Percentiles rank a stretch among this genome's conserved stretches.
phyloP scores from a whole-genome alignment of 352 stramenopile species.

The Phytophthora melonis region DNA sequence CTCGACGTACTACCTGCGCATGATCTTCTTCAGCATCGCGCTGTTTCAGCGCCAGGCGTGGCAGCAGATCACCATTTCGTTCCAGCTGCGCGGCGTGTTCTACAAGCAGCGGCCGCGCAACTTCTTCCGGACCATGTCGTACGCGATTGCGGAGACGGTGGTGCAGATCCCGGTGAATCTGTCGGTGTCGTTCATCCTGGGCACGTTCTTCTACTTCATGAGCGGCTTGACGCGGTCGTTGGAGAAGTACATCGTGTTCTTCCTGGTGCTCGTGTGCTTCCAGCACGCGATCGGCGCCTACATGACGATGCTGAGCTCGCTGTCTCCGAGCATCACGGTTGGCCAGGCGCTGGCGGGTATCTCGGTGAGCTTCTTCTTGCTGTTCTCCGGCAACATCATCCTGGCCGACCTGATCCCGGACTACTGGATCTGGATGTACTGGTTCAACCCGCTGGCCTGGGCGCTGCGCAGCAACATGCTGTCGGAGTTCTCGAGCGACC shows the following conservation, averaged over 20 bases:
- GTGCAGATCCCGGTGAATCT: constrained; percentile 82
- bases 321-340: constrained; percentile 66
- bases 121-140: constrained; percentile 90
- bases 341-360: constrained; percentile 59
- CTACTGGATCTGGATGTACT: constrained; percentile 88
- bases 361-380: constrained; percentile 70
- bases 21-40: constrained; percentile 77
- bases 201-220: constrained; percentile 92
- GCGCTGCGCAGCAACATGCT: constrained; percentile 66
- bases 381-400: constrained; percentile 87
- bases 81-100: constrained; percentile 84
- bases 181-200: constrained; percentile 60
- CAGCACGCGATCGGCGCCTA: constrained; percentile 72
- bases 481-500: constrained; percentile 59
- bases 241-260: constrained; percentile 82
- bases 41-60: constrained; percentile 80
- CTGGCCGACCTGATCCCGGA: constrained; percentile 68
- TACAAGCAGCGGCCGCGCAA: constrained; percentile 92
- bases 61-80: constrained; percentile 78
- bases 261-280: constrained; percentile 82
- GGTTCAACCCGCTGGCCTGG: constrained; percentile 72
- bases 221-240: constrained; percentile 76
- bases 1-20: constrained; percentile 69
- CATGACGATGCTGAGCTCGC: constrained; percentile 69
- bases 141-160: constrained; percentile 74